phyloP scores from a whole-genome alignment of 2,329 filamentous ascomycete species.

The Dactylellina leptospora region DNA sequence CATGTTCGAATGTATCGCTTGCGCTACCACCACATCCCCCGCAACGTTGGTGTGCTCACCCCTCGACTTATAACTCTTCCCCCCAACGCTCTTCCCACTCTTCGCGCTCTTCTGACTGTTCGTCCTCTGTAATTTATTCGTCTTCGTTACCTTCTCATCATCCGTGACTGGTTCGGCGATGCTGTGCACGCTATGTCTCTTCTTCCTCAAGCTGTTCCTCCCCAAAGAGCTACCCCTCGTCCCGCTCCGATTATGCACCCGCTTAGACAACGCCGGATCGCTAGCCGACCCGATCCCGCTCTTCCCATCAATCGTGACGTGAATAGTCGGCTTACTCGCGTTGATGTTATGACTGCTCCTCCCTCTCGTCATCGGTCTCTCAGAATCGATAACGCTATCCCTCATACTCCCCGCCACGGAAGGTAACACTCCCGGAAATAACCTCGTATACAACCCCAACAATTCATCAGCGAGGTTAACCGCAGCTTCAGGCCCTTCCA shows the following conservation, averaged over 20 bases:
- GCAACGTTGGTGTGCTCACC: not conserved
- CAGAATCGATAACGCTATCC: conserved; percentile 43
- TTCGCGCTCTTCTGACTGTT: conserved; percentile 36
- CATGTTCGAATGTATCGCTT: conserved; percentile 29
- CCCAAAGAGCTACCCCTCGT: conserved; percentile 44
- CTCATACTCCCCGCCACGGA: conserved; percentile 20
- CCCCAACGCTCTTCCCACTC: conserved; percentile 35
- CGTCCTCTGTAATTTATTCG: conserved; percentile 33
- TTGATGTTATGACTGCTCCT: conserved; percentile 22
- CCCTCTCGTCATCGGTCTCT: conserved; percentile 25
- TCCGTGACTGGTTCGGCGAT: conserved; percentile 33
- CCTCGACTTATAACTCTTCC: conserved; percentile 26
- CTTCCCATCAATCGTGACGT: conserved; percentile 25
- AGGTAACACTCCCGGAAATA: conserved; percentile 67
- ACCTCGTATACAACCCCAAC: conserved; percentile 78
- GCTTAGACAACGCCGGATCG: conserved; percentile 33
- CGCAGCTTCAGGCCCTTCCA: conserved; percentile 83
- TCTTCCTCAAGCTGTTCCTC: conserved; percentile 42
- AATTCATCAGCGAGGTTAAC: conserved; percentile 90
- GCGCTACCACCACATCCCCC: conserved; percentile 18
- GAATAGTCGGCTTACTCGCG: conserved; percentile 25
- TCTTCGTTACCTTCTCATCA: conserved; percentile 34
- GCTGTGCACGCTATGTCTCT: conserved; percentile 29
- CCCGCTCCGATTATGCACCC: conserved; percentile 8
- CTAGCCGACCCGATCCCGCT: conserved; percentile 13